These are phyloP conservation scores for Scytalidium lignicola DNA, from an alignment of 2,329 filamentous ascomycete species.

Conservation along the genomic window DNA sequence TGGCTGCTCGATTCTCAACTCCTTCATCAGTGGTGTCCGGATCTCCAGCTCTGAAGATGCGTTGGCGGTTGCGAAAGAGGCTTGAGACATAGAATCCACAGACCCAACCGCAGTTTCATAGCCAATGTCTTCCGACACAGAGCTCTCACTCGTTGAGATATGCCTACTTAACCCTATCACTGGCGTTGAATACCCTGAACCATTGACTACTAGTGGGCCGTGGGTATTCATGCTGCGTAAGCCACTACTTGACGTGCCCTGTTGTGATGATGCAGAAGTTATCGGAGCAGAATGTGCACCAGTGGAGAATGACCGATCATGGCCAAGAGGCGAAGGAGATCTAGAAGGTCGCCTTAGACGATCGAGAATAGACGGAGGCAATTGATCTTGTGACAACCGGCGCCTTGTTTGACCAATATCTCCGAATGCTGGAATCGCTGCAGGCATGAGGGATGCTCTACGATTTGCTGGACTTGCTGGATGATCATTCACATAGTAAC, in stretches of 20 bases:
- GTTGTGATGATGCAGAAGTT: constrained; percentile 14
- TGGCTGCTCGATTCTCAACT: constrained; percentile 12
- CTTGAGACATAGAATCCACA: constrained; percentile 22
- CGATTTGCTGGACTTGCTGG: constrained; percentile 9
- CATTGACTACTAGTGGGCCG: constrained; percentile 26
- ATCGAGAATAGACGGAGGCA: constrained; percentile 28
- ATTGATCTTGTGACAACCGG: constrained; percentile 26
- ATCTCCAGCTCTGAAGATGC: constrained; percentile 15
- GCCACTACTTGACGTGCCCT: constrained; percentile 21
- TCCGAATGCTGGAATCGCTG: constrained; percentile 26
- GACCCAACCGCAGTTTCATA: constrained; percentile 19
- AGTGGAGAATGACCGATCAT: constrained; percentile 25
- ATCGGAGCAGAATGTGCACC: constrained; percentile 20
- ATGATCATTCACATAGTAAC: constrained; percentile 27
- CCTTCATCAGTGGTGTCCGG: constrained; percentile 3
- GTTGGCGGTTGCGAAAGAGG: constrained; percentile 19
- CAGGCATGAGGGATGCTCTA: constrained; percentile 15
- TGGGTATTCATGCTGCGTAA: constrained; percentile 21
- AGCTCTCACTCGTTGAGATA: constrained; percentile 18
- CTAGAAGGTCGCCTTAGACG: constrained; percentile 25
- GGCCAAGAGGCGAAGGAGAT: constrained; percentile 29
- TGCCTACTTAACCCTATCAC: constrained; percentile 23
- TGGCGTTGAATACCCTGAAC: constrained; percentile 21
- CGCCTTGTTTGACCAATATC: constrained; percentile 21
- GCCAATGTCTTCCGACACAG: constrained; percentile 18